phyloP scores from a whole-genome alignment of 140 eudicot species.

The Ambrosia hybrid region DNA sequence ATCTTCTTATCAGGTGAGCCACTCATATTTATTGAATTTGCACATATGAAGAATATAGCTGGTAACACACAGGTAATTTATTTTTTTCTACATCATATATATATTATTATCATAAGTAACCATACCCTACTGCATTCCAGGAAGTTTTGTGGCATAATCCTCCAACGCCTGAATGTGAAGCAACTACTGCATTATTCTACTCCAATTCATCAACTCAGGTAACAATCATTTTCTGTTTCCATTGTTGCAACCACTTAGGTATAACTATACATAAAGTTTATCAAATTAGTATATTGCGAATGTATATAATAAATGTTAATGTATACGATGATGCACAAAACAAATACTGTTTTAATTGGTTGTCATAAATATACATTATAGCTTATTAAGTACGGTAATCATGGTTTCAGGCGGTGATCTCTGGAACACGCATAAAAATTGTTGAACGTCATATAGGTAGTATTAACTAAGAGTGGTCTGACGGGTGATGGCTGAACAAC shows the following conservation, averaged over 20 bases:
- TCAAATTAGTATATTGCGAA: too few species aligned
- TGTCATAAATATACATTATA: too few species aligned
- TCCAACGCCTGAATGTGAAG: constrained; percentile 86
- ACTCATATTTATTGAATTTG: constrained; percentile 96
- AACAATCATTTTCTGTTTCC: constrained; percentile 5
- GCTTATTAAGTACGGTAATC: neutral
- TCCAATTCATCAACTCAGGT: constrained; percentile 96
- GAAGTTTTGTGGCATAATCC: constrained; percentile 98
- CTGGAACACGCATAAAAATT: constrained; percentile 65
- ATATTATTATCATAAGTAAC: constrained; percentile 7
- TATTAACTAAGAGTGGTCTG: constrained; percentile 22
- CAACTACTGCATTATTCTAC: constrained; percentile 90
- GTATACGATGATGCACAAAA: too few species aligned
- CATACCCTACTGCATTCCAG: constrained; percentile 35
- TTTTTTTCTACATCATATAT: neutral
- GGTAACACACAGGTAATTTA: constrained; percentile 69
- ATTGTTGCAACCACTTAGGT: too few species aligned
- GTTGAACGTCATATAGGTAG: constrained; percentile 35
- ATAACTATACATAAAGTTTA: too few species aligned
- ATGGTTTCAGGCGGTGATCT: constrained; percentile 52
- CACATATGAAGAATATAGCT: constrained; percentile 89
- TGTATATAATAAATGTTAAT: too few species aligned
- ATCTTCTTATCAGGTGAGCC: constrained; percentile 76
- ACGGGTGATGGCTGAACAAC: constrained; percentile 27
- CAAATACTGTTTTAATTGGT: too few species aligned